Conservation (phyloP, 2,329 filamentous ascomycete genomes). For the Fusarium solani-melongenae region DNA sequence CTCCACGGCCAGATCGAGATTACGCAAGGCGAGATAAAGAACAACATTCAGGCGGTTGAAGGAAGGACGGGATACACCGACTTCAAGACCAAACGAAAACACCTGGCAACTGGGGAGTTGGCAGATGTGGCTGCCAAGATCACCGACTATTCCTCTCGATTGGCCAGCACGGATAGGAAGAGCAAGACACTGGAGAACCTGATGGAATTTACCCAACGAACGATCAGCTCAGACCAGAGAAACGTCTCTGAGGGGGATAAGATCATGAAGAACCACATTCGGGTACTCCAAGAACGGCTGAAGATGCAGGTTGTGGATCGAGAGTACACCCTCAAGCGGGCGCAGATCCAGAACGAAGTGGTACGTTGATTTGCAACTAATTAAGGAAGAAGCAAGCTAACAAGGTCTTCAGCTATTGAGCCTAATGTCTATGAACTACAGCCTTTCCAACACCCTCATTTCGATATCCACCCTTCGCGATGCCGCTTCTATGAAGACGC, state of each 20-base stretch:
- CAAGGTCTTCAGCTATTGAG: slow-evolving; percentile 48
- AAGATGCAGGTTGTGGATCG: slow-evolving; percentile 52
- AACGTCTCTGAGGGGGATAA: slow-evolving; percentile 11
- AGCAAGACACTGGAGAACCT: slow-evolving; percentile 49
- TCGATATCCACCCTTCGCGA: slow-evolving; percentile 52
- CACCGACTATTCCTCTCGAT: slow-evolving; percentile 49
- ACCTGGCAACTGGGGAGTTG: slow-evolving; percentile 44
- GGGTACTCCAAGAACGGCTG: slow-evolving; percentile 46
- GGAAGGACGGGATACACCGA: slow-evolving; percentile 49
- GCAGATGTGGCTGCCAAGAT: slow-evolving; percentile 48
- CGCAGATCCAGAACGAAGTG: slow-evolving; percentile 54
- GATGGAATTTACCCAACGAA: slow-evolving; percentile 45
- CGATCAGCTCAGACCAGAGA: neutral
- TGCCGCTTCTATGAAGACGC: slow-evolving; percentile 56
- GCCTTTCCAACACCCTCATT: slow-evolving; percentile 49
- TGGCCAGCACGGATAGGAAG: slow-evolving; percentile 53
- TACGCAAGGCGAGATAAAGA: slow-evolving; percentile 48
- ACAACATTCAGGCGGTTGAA: slow-evolving; percentile 49
- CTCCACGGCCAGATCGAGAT: slow-evolving; percentile 48
- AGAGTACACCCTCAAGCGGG: slow-evolving; percentile 50
- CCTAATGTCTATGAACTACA: slow-evolving; percentile 53
- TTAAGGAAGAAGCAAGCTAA: neutral
- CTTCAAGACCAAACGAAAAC: slow-evolving; percentile 45
- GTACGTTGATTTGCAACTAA: slow-evolving; percentile 38
- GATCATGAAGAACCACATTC: slow-evolving; percentile 43